These are phyloP conservation scores for Fusarium foetens DNA, from an alignment of 2,329 filamentous ascomycete genomes.

Conservation along the genomic window DNA sequence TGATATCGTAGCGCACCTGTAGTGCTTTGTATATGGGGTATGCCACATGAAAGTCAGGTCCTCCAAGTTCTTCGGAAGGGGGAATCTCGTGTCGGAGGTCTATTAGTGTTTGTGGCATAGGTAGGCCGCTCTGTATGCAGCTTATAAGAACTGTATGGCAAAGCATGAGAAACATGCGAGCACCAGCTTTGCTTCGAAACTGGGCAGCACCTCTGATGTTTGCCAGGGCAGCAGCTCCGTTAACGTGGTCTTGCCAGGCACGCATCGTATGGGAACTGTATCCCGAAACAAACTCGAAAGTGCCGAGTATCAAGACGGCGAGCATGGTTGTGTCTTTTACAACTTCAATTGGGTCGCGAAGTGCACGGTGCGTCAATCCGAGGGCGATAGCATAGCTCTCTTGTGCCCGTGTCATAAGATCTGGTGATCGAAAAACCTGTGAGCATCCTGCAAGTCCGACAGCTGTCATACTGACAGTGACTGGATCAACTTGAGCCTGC, in stretches of 20 bases:
- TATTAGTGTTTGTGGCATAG: constrained; percentile 60
- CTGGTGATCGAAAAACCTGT: constrained; percentile 54
- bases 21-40: constrained; percentile 58
- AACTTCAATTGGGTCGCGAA: constrained; percentile 56
- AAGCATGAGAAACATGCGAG: constrained; percentile 65
- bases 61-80: constrained; percentile 48
- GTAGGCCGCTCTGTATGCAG: constrained; percentile 60
- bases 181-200: constrained; percentile 57
- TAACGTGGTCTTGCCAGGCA: constrained; percentile 64
- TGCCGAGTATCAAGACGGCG: constrained; percentile 62
- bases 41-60: constrained; percentile 56
- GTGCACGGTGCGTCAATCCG: constrained; percentile 60
- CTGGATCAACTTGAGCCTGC: constrained; percentile 54
- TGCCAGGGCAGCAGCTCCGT: constrained; percentile 62
- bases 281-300: constrained; percentile 65
- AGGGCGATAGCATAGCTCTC: constrained; percentile 64
- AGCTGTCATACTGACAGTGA: constrained; percentile 64
- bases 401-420: constrained; percentile 59
- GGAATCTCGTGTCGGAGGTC: constrained; percentile 58
- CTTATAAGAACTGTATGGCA: constrained; percentile 62
- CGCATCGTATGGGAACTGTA: constrained; percentile 57
- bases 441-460: constrained; percentile 64
- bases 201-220: constrained; percentile 60
- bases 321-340: constrained; percentile 64
- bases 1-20: constrained; percentile 60